Conservation (phyloP, 345 rosid species). For the Moringa oleifera region DNA sequence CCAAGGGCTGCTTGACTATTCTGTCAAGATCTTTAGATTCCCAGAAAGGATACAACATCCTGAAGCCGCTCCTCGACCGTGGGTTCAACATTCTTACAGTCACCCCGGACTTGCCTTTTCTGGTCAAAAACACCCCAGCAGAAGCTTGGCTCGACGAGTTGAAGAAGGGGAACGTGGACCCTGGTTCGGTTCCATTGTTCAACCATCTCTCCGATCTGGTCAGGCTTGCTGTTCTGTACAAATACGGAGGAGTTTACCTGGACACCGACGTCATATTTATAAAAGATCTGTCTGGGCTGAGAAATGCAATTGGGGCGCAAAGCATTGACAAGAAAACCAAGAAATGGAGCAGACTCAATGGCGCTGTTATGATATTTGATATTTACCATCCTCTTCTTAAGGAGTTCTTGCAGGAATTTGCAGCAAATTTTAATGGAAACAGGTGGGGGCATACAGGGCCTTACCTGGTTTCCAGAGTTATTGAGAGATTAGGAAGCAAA, state of each 20-base stretch:
- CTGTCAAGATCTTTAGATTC: constrained; percentile 57
- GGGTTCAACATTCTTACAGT: constrained; percentile 48
- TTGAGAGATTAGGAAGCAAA: constrained; percentile 28
- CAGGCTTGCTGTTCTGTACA: constrained; percentile 57
- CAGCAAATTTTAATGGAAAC: constrained; percentile 56
- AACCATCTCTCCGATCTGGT: constrained; percentile 63
- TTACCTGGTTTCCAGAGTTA: constrained; percentile 57
- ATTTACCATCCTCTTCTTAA: constrained; percentile 44
- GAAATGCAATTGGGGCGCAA: constrained; percentile 72
- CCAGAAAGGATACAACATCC: constrained; percentile 33
- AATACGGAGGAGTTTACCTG: constrained; percentile 68
- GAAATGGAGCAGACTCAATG: constrained; percentile 60
- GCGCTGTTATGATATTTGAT: constrained; percentile 69
- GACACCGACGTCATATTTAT: constrained; percentile 74
- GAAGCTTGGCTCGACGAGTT: constrained; percentile 56
- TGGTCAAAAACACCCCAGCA: constrained; percentile 54
- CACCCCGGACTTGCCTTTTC: constrained; percentile 43
- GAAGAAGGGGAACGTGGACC: constrained; percentile 53
- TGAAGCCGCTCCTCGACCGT: constrained; percentile 45
- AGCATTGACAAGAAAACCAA: constrained; percentile 34
- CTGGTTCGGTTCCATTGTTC: constrained; percentile 53
- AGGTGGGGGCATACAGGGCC: constrained; percentile 85
- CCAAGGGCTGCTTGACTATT: constrained; percentile 50
- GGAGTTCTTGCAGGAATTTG: constrained; percentile 60
- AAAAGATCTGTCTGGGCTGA: constrained; percentile 33